A percentile compares a stretch with the other conserved stretches of the same genome.
Evolutionary conservation across 148 eudicot genomes (phyloP).

Genomic region (Dysphania ambrosioides): DNA sequence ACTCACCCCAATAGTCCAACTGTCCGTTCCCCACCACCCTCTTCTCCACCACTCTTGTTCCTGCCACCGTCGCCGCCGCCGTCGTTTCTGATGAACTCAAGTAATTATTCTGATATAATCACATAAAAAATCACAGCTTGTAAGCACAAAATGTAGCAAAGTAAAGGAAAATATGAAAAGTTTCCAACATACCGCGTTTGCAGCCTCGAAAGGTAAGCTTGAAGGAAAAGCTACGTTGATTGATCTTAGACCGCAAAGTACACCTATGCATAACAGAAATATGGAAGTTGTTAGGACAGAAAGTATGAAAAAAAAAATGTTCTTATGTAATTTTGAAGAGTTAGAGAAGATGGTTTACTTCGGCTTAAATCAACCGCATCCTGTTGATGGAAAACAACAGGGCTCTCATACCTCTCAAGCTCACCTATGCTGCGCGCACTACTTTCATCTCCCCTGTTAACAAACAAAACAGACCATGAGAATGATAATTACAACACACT

Average conservation of each 20-base stretch:
- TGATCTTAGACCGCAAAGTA: constrained; percentile 51
- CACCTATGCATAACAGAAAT: constrained; percentile 38
- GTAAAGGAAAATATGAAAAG: neutral
- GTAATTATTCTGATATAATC: constrained; percentile 22
- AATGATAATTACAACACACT: too few species aligned
- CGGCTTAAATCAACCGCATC: constrained; percentile 86
- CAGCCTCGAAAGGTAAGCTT: constrained; percentile 55
- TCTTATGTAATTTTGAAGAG: too few species aligned
- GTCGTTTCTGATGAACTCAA: constrained; percentile 39
- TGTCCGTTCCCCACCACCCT: constrained; percentile 42
- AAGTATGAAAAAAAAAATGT: neutral
- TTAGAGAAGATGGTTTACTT: constrained; percentile 50
- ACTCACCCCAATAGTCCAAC: constrained; percentile 78
- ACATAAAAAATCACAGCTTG: neutral
- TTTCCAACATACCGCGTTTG: constrained; percentile 63
- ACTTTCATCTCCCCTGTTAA: constrained; percentile 48
- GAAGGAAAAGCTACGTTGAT: constrained; percentile 57
- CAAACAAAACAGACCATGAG: constrained; percentile 4
- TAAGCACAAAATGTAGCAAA: neutral
- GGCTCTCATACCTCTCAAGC: constrained; percentile 57
- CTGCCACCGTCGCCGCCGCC: constrained; percentile 31
- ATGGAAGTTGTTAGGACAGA: constrained; percentile 25
- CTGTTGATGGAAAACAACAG: constrained; percentile 58
- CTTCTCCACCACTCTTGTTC: too few species aligned
- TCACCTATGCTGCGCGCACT: constrained; percentile 52